These are phyloP conservation scores for Monosporascus sp. DNA, from an alignment of 2,329 filamentous ascomycete species.

Conservation along the genomic window DNA sequence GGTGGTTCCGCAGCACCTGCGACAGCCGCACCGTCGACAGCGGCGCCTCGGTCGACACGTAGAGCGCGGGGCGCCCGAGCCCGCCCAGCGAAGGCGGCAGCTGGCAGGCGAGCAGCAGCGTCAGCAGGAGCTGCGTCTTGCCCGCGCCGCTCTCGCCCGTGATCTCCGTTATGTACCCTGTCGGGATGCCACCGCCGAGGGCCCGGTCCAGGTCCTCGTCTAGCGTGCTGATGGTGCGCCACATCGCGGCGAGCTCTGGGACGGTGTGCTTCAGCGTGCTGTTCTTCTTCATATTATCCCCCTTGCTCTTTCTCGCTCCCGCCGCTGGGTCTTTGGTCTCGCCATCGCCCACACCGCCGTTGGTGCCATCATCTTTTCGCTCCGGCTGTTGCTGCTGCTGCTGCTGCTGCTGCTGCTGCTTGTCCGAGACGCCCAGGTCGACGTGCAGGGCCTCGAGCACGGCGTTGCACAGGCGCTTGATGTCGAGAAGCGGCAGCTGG, in stretches of 20 bases:
- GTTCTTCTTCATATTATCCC: neutral
- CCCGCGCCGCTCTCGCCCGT: conserved; percentile 90
- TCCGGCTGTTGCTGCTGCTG: conserved; percentile 3
- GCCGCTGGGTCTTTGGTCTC: neutral
- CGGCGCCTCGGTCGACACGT: conserved; percentile 88
- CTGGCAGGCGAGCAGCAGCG: conserved; percentile 78
- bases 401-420: conserved; percentile 4
- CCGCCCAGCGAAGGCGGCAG: conserved; percentile 65
- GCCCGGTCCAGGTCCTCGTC: conserved; percentile 65
- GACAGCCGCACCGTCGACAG: conserved; percentile 76
- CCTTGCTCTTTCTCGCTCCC: conserved; percentile 12
- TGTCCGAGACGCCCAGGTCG: conserved; percentile 43
- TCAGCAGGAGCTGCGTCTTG: conserved; percentile 90
- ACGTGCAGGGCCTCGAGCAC: conserved; percentile 63
- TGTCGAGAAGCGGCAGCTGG: conserved; percentile 72
- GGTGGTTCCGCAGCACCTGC: conserved; percentile 70
- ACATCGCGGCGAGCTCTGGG: conserved; percentile 34
- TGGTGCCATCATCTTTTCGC: neutral
- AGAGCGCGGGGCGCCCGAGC: conserved; percentile 70
- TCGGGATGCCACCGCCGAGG: conserved; percentile 74
- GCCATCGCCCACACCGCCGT: neutral
- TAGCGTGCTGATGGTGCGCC: conserved; percentile 71
- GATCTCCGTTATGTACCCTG: conserved; percentile 80
- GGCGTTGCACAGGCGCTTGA: conserved; percentile 67
- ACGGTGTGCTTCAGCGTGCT: conserved; percentile 28